Conservation (phyloP, 2,329 filamentous ascomycete genomes). For the Coniella lustricola region DNA sequence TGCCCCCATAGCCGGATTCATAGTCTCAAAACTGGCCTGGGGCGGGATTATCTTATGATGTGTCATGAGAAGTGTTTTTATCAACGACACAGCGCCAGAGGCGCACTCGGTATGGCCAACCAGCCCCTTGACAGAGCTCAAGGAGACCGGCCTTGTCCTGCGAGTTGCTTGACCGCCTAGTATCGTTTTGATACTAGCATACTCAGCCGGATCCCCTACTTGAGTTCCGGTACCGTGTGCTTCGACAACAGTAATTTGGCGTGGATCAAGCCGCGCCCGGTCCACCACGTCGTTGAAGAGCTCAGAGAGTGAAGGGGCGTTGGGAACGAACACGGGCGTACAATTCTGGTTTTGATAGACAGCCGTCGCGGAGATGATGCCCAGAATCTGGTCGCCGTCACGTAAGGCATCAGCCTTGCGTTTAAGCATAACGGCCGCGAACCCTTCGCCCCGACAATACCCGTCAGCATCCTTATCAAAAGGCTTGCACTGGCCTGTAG, state of each 20-base stretch:
- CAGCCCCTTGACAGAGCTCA: slow-evolving; percentile 7
- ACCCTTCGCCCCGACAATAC: slow-evolving; percentile 45
- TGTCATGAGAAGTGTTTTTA: slow-evolving; percentile 28
- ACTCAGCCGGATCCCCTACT: slow-evolving; percentile 30
- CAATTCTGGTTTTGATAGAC: slow-evolving; percentile 35
- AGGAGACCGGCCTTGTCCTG: background rate
- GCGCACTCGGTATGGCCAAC: slow-evolving; percentile 7
- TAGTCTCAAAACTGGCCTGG: slow-evolving; percentile 27
- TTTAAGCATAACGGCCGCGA: slow-evolving; percentile 39
- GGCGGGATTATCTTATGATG: slow-evolving; percentile 22
- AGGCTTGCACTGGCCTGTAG: slow-evolving; percentile 26
- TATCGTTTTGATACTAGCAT: slow-evolving; percentile 26
- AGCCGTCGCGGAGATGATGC: slow-evolving; percentile 30
- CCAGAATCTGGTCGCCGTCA: slow-evolving; percentile 38
- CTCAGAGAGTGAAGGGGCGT: slow-evolving; percentile 19
- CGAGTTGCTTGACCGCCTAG: slow-evolving; percentile 22
- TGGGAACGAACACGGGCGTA: slow-evolving; percentile 22
- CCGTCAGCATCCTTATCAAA: slow-evolving; percentile 33
- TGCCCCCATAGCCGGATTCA: background rate
- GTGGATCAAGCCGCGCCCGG: slow-evolving; percentile 18
- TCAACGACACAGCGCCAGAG: slow-evolving; percentile 15
- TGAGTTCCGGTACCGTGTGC: slow-evolving; percentile 38
- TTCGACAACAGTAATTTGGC: slow-evolving; percentile 26
- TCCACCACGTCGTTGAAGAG: slow-evolving; percentile 21
- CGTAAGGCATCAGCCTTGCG: slow-evolving; percentile 34